Conservation (phyloP, 257 asterid species). For the Solanum pennellii region DNA sequence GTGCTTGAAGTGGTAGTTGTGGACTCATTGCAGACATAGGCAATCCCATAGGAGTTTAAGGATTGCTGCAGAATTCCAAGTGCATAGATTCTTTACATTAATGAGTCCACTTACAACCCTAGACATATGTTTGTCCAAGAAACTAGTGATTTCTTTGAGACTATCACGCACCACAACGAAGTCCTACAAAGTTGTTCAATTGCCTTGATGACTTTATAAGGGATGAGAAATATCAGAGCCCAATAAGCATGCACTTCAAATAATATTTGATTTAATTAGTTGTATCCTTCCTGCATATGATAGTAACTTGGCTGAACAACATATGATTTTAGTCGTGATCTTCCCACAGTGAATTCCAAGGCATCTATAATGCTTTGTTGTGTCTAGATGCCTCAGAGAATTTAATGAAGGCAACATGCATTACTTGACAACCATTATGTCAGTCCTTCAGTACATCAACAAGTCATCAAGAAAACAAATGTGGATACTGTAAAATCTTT, state of each 20-base stretch:
- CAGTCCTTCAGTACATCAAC: neutral
- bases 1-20: neutral
- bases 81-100: neutral
- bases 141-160: too few species aligned
- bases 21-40: neutral
- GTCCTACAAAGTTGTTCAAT: neutral
- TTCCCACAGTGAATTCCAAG: neutral
- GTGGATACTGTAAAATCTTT: neutral
- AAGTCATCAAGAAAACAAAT: neutral
- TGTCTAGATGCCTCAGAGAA: neutral
- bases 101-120: neutral
- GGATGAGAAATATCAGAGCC: neutral
- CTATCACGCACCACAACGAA: too few species aligned
- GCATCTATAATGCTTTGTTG: neutral
- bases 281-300: neutral
- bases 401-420: neutral
- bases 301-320: neutral
- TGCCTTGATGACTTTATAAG: neutral
- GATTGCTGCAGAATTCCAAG: neutral
- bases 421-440: neutral
- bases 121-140: neutral
- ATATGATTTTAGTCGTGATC: neutral
- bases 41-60: neutral
- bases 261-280: neutral
- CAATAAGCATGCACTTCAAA: neutral